Evolutionary conservation across 768 basidiomycete species (phyloP).

Genomic region (Lactarius hengduanensis): DNA sequence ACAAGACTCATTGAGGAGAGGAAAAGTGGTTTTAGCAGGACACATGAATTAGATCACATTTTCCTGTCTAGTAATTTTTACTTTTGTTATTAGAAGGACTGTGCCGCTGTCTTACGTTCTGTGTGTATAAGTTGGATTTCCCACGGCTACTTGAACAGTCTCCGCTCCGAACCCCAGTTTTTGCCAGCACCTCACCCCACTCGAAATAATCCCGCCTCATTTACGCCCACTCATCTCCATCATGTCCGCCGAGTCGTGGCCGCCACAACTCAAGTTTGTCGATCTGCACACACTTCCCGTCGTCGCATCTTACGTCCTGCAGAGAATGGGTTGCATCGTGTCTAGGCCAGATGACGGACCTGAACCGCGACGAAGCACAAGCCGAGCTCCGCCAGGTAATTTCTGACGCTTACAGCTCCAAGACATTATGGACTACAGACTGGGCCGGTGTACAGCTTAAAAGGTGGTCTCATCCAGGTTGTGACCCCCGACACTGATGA

Average conservation of each 20-base stretch:
- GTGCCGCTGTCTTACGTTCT: background rate
- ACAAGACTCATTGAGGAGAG: conserved; percentile 41
- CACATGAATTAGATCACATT: conserved; percentile 17
- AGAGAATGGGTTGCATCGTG: conserved; percentile 97
- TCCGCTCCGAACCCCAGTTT: background rate
- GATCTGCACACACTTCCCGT: conserved; percentile 6
- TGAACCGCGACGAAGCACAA: conserved; percentile 84
- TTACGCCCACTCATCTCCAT: background rate
- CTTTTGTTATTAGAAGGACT: conserved; percentile 8
- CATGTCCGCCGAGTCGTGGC: conserved; percentile 82
- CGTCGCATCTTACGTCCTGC: conserved; percentile 29
- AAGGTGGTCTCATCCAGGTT: conserved; percentile 51
- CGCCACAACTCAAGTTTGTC: conserved; percentile 71
- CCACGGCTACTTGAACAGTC: conserved; percentile 21
- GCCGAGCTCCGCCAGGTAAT: conserved; percentile 96
- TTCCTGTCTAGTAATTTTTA: conserved; percentile 21
- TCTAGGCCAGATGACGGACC: conserved; percentile 85
- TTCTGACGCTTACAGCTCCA: conserved; percentile 82
- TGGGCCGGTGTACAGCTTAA: conserved; percentile 87
- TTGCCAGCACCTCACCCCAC: conserved; percentile 5
- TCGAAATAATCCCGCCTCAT: background rate
- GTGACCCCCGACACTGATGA: background rate
- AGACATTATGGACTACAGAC: conserved; percentile 89
- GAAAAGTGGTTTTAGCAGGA: conserved; percentile 11
- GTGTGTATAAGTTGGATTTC: background rate